phyloP scores from a whole-genome alignment of 2,329 filamentous ascomycete genomes.

The Amauroascus verrucosus region DNA sequence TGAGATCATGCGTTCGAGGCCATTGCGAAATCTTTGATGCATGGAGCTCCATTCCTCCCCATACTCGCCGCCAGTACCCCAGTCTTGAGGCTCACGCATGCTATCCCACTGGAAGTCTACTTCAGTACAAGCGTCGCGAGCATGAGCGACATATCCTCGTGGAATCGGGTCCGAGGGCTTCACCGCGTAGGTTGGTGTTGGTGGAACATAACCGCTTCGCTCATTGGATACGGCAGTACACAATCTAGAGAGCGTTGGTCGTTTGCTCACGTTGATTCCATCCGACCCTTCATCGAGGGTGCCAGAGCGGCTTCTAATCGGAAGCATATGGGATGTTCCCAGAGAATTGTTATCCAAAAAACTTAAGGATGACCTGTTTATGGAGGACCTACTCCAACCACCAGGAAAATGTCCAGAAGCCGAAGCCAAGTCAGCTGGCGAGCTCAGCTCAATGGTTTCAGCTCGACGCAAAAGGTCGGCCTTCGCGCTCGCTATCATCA shows the following conservation, averaged over 20 bases:
- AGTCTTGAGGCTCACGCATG: constrained; percentile 63
- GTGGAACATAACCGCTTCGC: constrained; percentile 54
- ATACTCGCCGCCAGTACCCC: constrained; percentile 78
- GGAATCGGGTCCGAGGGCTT: constrained; percentile 74
- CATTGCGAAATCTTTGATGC: constrained; percentile 79
- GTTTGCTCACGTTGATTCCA: not conserved
- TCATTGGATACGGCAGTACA: constrained; percentile 24
- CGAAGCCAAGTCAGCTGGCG: constrained; percentile 29
- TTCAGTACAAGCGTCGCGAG: constrained; percentile 70
- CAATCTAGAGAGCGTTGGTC: constrained; percentile 23
- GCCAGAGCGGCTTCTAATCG: not conserved
- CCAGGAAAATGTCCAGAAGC: constrained; percentile 43
- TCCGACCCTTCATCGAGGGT: not conserved
- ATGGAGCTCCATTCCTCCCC: constrained; percentile 94
- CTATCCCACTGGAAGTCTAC: constrained; percentile 98
- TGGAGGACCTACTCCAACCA: constrained; percentile 46
- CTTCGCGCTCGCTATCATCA: constrained; percentile 85
- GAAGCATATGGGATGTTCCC: not conserved
- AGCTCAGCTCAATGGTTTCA: constrained; percentile 46
- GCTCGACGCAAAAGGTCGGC: constrained; percentile 70
- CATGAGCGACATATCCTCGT: constrained; percentile 77
- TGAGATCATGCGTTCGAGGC: constrained; percentile 65
- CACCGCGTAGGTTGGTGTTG: constrained; percentile 71
- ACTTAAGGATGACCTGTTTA: not conserved
- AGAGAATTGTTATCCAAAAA: not conserved